Percentiles rank a stretch among this genome's conserved stretches.
Evolutionary conservation across 2,329 filamentous ascomycete species (phyloP).

Genomic region (Ascochyta rabiei): DNA sequence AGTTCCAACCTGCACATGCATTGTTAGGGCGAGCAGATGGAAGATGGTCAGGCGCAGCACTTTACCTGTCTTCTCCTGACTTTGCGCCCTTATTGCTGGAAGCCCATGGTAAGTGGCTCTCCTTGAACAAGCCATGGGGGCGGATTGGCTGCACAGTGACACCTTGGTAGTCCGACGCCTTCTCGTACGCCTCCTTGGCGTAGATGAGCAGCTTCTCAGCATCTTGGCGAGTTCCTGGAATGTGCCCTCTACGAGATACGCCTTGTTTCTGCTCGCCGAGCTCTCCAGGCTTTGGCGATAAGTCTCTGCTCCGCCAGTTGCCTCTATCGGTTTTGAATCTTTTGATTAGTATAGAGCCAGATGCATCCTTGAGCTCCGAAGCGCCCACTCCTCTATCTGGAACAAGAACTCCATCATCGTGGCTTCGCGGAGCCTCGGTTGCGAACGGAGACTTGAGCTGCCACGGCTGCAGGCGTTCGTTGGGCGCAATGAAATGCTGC

Average conservation of each 20-base stretch:
- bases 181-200: slow-evolving; percentile 17
- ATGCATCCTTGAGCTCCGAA: background rate
- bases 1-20: slow-evolving; percentile 24
- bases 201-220: slow-evolving; percentile 9
- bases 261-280: background rate
- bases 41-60: background rate
- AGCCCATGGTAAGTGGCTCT: slow-evolving; percentile 29
- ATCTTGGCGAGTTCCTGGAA: background rate
- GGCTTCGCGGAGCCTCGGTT: slow-evolving; percentile 6
- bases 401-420: background rate
- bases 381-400: background rate
- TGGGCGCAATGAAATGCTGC: slow-evolving; percentile 41
- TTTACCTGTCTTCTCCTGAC: slow-evolving; percentile 19
- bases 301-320: background rate
- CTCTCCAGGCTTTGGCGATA: background rate
- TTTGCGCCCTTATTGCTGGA: background rate
- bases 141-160: slow-evolving; percentile 23
- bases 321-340: background rate
- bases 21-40: background rate
- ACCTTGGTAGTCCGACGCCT: slow-evolving; percentile 24
- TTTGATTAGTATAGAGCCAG: background rate
- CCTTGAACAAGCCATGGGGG: background rate
- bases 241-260: no score
- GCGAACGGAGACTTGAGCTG: slow-evolving; percentile 28
- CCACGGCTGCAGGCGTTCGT: slow-evolving; percentile 14